Evolutionary conservation across 1,284 basidiomycete genomes (phyloP).

Genomic region (Ustilago lituana): DNA sequence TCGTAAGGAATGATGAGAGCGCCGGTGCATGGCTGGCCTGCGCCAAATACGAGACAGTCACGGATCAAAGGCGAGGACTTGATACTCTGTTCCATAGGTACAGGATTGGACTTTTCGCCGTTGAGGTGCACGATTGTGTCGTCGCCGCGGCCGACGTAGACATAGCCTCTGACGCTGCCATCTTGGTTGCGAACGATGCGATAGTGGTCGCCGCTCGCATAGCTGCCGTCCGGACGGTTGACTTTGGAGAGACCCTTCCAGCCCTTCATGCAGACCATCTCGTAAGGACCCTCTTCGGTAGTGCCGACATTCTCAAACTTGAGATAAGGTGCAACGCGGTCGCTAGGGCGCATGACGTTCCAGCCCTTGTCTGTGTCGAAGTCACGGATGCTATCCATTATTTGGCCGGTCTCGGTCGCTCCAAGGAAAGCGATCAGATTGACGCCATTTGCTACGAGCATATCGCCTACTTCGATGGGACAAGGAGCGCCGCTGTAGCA

Average conservation of each 20-base stretch:
- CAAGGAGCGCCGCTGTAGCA: conserved; percentile 69
- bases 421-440: conserved; percentile 74
- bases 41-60: conserved; percentile 74
- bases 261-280: conserved; percentile 72
- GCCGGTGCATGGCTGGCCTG: conserved; percentile 72
- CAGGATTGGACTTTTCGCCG: conserved; percentile 58
- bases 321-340: conserved; percentile 19
- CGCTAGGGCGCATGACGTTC: conserved; percentile 71
- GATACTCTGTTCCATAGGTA: conserved; percentile 50
- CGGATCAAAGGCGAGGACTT: conserved; percentile 64
- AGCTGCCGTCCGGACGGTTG: conserved; percentile 73
- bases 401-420: conserved; percentile 49
- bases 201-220: conserved; percentile 74
- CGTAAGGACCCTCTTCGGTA: conserved; percentile 67
- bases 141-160: conserved; percentile 74
- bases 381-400: conserved; percentile 71
- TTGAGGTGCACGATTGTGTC: conserved; percentile 71
- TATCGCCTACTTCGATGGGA: conserved; percentile 73
- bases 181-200: conserved; percentile 68
- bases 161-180: conserved; percentile 69
- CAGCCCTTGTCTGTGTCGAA: conserved; percentile 73
- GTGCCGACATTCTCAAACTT: conserved; percentile 35
- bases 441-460: conserved; percentile 72
- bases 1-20: conserved; percentile 73
- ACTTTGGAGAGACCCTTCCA: conserved; percentile 72